Percentiles rank a stretch among this genome's conserved stretches.
Conservation (phyloP, 2,329 filamentous ascomycete species). For the Arthrobotrys sinensis region DNA sequence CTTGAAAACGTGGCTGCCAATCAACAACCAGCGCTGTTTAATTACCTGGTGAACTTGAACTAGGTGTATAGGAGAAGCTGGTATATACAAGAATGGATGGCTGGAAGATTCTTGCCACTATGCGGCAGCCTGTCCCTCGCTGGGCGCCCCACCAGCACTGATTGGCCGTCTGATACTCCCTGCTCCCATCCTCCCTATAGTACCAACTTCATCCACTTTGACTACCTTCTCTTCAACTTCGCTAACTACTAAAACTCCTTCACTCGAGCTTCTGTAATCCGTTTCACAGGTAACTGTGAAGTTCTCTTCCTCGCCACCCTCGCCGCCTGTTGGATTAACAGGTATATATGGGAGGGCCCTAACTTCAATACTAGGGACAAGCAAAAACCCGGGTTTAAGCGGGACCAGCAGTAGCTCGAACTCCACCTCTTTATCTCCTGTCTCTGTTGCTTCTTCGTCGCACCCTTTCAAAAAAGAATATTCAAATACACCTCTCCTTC, state of each 20-base stretch:
- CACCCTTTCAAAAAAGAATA: constrained; percentile 65
- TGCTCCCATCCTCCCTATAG: constrained; percentile 46
- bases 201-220: constrained; percentile 46
- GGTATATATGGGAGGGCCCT: constrained; percentile 72
- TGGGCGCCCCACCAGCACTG: constrained; percentile 27
- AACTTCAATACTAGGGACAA: constrained; percentile 85
- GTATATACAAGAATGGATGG: constrained; percentile 8
- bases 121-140: constrained; percentile 40
- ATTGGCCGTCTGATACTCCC: constrained; percentile 55
- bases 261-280: constrained; percentile 83
- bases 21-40: not conserved
- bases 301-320: constrained; percentile 29
- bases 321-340: constrained; percentile 62
- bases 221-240: constrained; percentile 70
- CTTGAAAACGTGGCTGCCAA: too few relatives aligned
- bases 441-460: constrained; percentile 50
- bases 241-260: constrained; percentile 81
- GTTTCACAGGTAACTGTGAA: constrained; percentile 77
- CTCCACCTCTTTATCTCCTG: constrained; percentile 69
- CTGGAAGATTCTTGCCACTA: constrained; percentile 8
- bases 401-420: constrained; percentile 85
- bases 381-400: constrained; percentile 81
- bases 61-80: not conserved
- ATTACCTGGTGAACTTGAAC: constrained; percentile 1
- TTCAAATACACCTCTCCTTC: constrained; percentile 52